A percentile compares a stretch with the other conserved stretches of the same genome.
phyloP scores from a whole-genome alignment of 2,329 filamentous ascomycete species.

The Colletotrichum tamarilloi region DNA sequence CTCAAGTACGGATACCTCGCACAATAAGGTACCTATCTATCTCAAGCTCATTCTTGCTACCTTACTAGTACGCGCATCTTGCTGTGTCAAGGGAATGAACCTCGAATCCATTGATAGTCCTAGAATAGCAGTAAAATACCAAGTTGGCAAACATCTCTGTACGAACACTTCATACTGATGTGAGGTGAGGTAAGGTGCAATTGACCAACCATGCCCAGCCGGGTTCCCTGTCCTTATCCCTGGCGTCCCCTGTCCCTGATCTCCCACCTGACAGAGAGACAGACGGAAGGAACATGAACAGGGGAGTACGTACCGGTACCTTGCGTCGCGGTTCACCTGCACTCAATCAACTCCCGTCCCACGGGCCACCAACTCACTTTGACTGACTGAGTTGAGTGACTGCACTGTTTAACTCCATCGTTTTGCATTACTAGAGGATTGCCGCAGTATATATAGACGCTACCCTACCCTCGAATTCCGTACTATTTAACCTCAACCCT shows the following conservation, averaged over 20 bases:
- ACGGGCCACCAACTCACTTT: constrained; percentile 12
- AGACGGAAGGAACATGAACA: constrained; percentile 13
- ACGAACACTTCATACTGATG: too few species aligned
- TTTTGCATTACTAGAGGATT: too few species aligned
- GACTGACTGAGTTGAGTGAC: background rate
- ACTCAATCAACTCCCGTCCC: constrained; percentile 7
- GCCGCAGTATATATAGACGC: too few species aligned
- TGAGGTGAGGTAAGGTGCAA: too few species aligned
- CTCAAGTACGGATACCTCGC: background rate
- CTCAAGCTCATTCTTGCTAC: too few species aligned
- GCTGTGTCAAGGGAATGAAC: background rate
- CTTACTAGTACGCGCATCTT: too few species aligned
- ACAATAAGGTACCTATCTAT: background rate
- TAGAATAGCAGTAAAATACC: background rate
- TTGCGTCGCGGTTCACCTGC: background rate
- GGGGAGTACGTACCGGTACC: constrained; percentile 4
- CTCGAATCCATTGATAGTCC: background rate
- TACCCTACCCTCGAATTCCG: too few species aligned
- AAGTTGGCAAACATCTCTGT: background rate
- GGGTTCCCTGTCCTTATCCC: constrained; percentile 1
- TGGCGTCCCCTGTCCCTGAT: constrained; percentile 15
- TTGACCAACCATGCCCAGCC: constrained; percentile 1
- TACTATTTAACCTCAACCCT: too few species aligned
- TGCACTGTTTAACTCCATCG: too few species aligned
- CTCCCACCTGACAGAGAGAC: constrained; percentile 23